Base-by-base conservation (phyloP, 306 rosid genomes). In the Begonia fuchsioides region DNA sequence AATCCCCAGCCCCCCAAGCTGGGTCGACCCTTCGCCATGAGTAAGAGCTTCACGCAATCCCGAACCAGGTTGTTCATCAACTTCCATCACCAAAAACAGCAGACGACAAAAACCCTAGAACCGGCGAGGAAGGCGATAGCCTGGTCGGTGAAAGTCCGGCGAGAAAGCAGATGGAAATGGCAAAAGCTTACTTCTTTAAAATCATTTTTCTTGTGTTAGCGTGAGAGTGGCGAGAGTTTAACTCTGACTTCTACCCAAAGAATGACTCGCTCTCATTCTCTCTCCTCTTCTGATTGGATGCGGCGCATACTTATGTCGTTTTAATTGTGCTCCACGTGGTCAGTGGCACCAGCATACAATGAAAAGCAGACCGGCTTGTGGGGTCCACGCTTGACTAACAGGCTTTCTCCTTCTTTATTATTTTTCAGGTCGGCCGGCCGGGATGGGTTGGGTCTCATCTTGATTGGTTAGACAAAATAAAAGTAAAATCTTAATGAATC, bases 161-260 rank as follows among this genome's bases (percentile, higher is more conserved):
- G 52, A 54, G 63, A 53, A 68, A 62, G 72, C 66, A 63, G 65
- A 63, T 66, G 72, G 72, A 66, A 58, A 60, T 61, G n/a, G 39
- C 56, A 68, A 9, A 26, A 54, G 57, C 56, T 64, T 74, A 69
- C 45, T 65, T n/a, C n/a, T n/a, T 61, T n/a, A n/a, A n/a, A 0
- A 11, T n/a, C 9, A 41, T 41, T 41, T 10, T 10, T 41, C 14
- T 41, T 41, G 35, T 5, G 8, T 26, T 26, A 1, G 35, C 14
- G 14, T 11, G n/a, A n/a, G 45, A 10, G n/a, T n/a, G 45, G 45
- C 6, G 35, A 3, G 45, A 10, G 45, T 1, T 11, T 10, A 41
- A 41, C 12, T 11, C n/a, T 11, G 26, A 41, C 13, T 6, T 13
- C 44, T 1, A 2, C n/a, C n/a, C n/a, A n/a, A n/a, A n/a, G n/a